Base-by-base conservation (phyloP, 108 stramenopile genomes). In the Nannochloropsis gaditana region DNA sequence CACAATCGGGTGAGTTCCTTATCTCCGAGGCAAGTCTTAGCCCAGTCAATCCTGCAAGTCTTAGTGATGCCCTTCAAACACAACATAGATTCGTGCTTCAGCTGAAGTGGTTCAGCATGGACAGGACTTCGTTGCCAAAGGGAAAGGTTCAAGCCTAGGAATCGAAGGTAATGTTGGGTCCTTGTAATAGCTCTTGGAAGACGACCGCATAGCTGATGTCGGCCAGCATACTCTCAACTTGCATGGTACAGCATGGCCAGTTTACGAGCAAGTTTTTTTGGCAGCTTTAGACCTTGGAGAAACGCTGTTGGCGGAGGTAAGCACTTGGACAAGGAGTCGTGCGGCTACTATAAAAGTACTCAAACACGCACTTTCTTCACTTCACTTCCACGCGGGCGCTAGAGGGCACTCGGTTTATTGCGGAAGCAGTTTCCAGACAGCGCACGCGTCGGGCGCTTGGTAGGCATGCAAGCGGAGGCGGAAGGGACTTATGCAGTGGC, bases 391-490 rank as follows among this genome's bases (percentile, higher is more conserved):
- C 59, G 19, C 59, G 59, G 19, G 15, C 59, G 6, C 59, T n/a
- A 73, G 59, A 73, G 19, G 4, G 4, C 59, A n/a, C 59, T 73
- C 19, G n/a, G 59, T 2, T n/a, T 73, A n/a, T 8, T 73, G n/a
- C 59, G 8, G n/a, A 73, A 73, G 6, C 4, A 89, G 44, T 89
- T 89, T 43, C 88, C 88, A 9, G 47, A 44, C 8, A 89, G 88
- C 82, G 81, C 85, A 79, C 43, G 88, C 44, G 88, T 89, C 10
- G 42, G 45, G 44, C 84, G 80, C 42, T 82, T 89, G 88, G 83
- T 82, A 19, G 84, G 88, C 44, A 89, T 89, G 88, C 50, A 42
- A 9, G 42, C 42, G 44, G 88, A 89, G 79, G 84, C 88, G 2
- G 84, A 50, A 79, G 85, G 88, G 19, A 21, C 45, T 44, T 84